A percentile compares a stretch with the other conserved stretches of the same genome.
Evolutionary conservation across 345 rosid genomes (phyloP).

Genomic region (Populus tremula): DNA sequence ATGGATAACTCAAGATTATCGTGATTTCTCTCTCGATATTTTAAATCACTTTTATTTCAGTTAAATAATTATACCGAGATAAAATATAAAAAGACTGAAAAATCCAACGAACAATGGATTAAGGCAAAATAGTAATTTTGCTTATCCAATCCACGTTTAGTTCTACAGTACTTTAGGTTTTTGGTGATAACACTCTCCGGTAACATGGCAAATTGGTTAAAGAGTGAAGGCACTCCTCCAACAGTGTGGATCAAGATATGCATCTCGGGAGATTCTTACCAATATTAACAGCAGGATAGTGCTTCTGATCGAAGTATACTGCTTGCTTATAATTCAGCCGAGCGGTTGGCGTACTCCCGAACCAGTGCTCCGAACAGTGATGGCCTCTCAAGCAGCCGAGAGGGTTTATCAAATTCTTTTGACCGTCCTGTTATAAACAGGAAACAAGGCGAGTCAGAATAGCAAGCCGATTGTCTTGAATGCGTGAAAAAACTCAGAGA

Average conservation of each 20-base stretch:
- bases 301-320: not conserved
- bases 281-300: not conserved
- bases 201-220: not conserved
- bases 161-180: too few species aligned
- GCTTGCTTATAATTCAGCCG: slow-evolving; percentile 49
- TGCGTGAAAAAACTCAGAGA: not conserved
- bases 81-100: too few species aligned
- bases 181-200: not conserved
- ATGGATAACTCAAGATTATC: not conserved
- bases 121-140: too few species aligned
- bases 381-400: slow-evolving; percentile 58
- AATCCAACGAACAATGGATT: too few species aligned
- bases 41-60: not conserved
- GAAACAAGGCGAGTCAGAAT: not conserved
- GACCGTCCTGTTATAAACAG: slow-evolving; percentile 49
- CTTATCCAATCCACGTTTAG: too few species aligned
- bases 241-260: not conserved
- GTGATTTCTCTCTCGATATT: not conserved
- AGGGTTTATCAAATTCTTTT: slow-evolving; percentile 75
- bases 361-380: slow-evolving; percentile 79
- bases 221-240: too few species aligned
- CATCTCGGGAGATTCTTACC: not conserved
- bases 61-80: too few species aligned
- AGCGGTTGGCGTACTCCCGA: slow-evolving; percentile 88
- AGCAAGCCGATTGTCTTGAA: not conserved